phyloP scores from a whole-genome alignment of 257 asterid species.

The Capsicum pubescens region DNA sequence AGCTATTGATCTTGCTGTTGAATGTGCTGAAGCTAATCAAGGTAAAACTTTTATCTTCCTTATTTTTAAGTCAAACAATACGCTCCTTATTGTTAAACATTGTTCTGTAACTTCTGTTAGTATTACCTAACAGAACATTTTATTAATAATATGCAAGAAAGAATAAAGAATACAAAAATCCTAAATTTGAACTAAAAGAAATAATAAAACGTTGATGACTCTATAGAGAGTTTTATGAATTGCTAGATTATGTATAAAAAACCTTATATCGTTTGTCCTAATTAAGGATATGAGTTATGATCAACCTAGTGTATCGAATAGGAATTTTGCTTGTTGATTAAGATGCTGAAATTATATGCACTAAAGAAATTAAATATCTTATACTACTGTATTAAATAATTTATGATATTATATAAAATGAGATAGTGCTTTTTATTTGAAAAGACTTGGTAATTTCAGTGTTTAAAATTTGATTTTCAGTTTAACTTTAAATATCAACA shows the following conservation, averaged over 20 bases:
- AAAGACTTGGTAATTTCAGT: constrained; percentile 3
- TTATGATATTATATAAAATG: neutral
- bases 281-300: too few species aligned
- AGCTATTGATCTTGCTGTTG: constrained; percentile 86
- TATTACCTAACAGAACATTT: too few species aligned
- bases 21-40: constrained; percentile 88
- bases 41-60: constrained; percentile 46
- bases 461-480: neutral
- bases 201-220: too few species aligned
- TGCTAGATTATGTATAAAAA: too few species aligned
- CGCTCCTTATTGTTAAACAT: neutral
- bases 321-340: neutral
- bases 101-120: too few species aligned
- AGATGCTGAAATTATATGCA: neutral
- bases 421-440: neutral
- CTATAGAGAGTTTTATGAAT: too few species aligned
- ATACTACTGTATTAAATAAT: neutral
- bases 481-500: neutral
- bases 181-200: too few species aligned
- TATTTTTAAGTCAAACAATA: neutral
- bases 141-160: too few species aligned
- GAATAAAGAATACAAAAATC: too few species aligned
- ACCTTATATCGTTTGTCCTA: too few species aligned
- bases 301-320: neutral
- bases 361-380: neutral